Conservation (phyloP, 2,329 filamentous ascomycete genomes). For the Fusarium torreyae region DNA sequence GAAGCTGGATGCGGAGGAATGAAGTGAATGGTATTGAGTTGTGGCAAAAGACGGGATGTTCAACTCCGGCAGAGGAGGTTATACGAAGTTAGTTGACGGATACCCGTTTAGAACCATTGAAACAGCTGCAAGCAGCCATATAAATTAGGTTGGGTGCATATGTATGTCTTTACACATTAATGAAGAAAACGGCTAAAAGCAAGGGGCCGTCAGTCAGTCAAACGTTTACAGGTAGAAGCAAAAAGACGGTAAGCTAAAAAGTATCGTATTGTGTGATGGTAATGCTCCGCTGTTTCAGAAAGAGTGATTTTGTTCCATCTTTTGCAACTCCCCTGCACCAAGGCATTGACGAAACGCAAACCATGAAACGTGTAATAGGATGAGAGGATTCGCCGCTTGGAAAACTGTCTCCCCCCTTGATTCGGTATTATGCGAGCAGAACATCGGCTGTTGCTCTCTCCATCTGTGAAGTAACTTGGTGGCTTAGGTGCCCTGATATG, state of each 20-base stretch:
- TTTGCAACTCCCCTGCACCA: slow-evolving; percentile 13
- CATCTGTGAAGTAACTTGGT: slow-evolving; percentile 5
- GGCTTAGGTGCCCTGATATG: background rate
- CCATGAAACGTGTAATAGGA: slow-evolving; percentile 41
- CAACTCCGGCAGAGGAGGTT: slow-evolving; percentile 1
- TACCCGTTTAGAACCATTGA: slow-evolving; percentile 32
- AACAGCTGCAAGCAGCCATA: slow-evolving; percentile 33
- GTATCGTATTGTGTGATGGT: slow-evolving; percentile 4
- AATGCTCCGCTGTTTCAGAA: slow-evolving; percentile 48
- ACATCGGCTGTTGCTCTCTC: slow-evolving; percentile 4
- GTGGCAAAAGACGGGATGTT: slow-evolving; percentile 29
- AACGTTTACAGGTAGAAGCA: background rate
- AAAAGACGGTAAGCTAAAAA: slow-evolving; percentile 33
- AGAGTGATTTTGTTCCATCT: slow-evolving; percentile 32
- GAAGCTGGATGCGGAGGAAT: slow-evolving; percentile 30
- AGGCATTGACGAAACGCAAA: slow-evolving; percentile 47
- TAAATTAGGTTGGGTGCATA: slow-evolving; percentile 38
- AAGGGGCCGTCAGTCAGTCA: slow-evolving; percentile 11
- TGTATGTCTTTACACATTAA: slow-evolving; percentile 13
- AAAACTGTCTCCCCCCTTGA: slow-evolving; percentile 8
- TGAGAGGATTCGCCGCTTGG: slow-evolving; percentile 29
- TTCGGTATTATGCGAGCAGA: slow-evolving; percentile 12
- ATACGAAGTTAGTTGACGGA: slow-evolving; percentile 14
- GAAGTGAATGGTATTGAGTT: slow-evolving; percentile 17
- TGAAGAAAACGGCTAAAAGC: slow-evolving; percentile 11